These are phyloP conservation scores for Rhodotorula graminis DNA, from an alignment of 768 basidiomycete species.

Conservation along the genomic window DNA sequence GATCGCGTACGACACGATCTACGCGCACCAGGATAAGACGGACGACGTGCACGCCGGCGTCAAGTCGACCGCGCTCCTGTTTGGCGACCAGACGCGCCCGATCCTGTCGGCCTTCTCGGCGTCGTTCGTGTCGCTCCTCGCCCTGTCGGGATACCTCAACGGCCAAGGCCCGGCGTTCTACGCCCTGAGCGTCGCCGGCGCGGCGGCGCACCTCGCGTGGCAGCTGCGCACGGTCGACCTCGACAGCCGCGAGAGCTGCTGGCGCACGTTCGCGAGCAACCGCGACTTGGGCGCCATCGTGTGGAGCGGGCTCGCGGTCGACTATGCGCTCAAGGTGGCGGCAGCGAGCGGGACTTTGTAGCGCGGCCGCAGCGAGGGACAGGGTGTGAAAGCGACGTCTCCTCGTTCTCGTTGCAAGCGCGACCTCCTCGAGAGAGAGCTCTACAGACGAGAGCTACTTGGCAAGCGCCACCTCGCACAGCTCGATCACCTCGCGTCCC, in stretches of 20 bases:
- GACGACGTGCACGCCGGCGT: slow-evolving; percentile 86
- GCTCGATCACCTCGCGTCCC: neutral
- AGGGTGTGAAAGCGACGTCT: neutral
- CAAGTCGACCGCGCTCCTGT: slow-evolving; percentile 88
- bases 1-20: slow-evolving; percentile 93
- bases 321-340: slow-evolving; percentile 33
- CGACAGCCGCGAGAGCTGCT: slow-evolving; percentile 70
- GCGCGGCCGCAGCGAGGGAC: no score
- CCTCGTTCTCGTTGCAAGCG: neutral
- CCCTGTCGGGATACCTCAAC: slow-evolving; percentile 75
- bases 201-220: slow-evolving; percentile 69
- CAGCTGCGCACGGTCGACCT: slow-evolving; percentile 72
- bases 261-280: slow-evolving; percentile 64
- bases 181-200: slow-evolving; percentile 64
- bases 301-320: slow-evolving; percentile 30
- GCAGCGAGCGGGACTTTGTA: neutral
- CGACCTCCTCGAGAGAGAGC: no score
- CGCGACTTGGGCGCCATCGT: slow-evolving; percentile 40
- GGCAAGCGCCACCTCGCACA: slow-evolving; percentile 1
- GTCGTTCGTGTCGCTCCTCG: slow-evolving; percentile 66
- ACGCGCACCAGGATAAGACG: slow-evolving; percentile 95
- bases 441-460: neutral
- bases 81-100: slow-evolving; percentile 68
- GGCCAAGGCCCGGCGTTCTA: slow-evolving; percentile 73
- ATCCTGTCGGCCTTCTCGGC: slow-evolving; percentile 70